phyloP scores from a whole-genome alignment of 352 stramenopile species.

The Elongisporangium prolatum region DNA sequence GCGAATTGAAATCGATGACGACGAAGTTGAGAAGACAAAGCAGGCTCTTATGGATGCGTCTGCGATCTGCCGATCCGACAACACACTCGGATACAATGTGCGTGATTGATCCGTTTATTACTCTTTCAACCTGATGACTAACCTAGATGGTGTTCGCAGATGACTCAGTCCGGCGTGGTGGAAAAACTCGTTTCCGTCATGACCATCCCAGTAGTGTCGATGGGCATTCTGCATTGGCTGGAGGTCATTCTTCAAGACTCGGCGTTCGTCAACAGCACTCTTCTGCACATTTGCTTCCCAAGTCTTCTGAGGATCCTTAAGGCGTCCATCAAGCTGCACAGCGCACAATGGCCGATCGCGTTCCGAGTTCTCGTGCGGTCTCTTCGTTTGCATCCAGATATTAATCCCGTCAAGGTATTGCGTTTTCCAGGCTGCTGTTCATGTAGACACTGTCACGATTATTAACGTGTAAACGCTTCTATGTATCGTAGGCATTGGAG shows the following conservation, averaged over 20 bases:
- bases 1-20: constrained; percentile 37
- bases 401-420: constrained; percentile 77
- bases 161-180: constrained; percentile 83
- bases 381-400: constrained; percentile 63
- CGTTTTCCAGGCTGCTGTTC: not conserved
- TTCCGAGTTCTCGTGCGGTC: constrained; percentile 79
- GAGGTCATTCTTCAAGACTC: constrained; percentile 69
- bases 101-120: constrained; percentile 7
- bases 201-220: constrained; percentile 76
- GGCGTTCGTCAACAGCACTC: constrained; percentile 77
- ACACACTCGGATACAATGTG: constrained; percentile 86
- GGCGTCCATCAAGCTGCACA: constrained; percentile 70
- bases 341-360: constrained; percentile 77
- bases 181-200: constrained; percentile 77
- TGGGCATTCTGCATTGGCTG: constrained; percentile 83
- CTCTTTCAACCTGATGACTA: not conserved
- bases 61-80: constrained; percentile 75
- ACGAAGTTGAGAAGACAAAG: constrained; percentile 60
- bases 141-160: constrained; percentile 26
- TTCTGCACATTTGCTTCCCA: constrained; percentile 83
- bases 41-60: constrained; percentile 68
- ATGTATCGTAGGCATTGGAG: constrained; percentile 41
- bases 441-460: not conserved
- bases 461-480: not conserved
- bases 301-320: constrained; percentile 76